Percentiles rank a stretch among this genome's conserved stretches.
phyloP scores from a whole-genome alignment of 805 yeast species.

The Hanseniaspora vineae region DNA sequence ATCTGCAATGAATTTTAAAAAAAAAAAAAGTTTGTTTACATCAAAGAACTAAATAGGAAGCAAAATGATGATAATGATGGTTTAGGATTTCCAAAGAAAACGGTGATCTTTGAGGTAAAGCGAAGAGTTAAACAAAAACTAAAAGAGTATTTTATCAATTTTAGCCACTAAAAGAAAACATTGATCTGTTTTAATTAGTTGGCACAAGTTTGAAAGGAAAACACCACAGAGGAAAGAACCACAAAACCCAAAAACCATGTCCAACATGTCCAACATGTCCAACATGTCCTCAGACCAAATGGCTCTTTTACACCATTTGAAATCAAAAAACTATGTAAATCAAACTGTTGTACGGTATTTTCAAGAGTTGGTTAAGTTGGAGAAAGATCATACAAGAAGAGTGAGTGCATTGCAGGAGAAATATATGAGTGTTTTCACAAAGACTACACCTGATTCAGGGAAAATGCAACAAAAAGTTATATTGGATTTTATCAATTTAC shows the following conservation, averaged over 20 bases:
- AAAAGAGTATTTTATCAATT: no score
- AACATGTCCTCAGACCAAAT: constrained; percentile 20
- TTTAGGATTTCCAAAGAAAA: no score
- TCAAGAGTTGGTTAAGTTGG: constrained; percentile 7
- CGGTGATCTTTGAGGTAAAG: no score
- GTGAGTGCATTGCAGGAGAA: constrained; percentile 21
- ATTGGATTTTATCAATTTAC: constrained; percentile 9
- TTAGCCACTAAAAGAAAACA: no score
- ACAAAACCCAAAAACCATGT: no score
- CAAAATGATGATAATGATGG: no score
- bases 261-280: no score
- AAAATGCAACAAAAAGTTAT: constrained; percentile 9
- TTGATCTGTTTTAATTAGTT: no score
- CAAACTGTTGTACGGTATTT: constrained; percentile 9
- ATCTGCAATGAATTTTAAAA: no score
- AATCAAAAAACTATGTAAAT: constrained; percentile 17
- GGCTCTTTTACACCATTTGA: constrained; percentile 17
- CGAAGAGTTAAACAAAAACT: no score
- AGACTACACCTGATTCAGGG: constrained; percentile 17
- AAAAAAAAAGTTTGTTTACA: not conserved
- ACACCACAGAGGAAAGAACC: no score
- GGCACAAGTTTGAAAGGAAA: no score
- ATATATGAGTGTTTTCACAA: constrained; percentile 10
- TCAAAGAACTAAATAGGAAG: not conserved
- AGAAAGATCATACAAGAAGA: constrained; percentile 22